These are phyloP conservation scores for Globisporangium cystogenes DNA, from an alignment of 352 stramenopile genomes.

Conservation along the genomic window DNA sequence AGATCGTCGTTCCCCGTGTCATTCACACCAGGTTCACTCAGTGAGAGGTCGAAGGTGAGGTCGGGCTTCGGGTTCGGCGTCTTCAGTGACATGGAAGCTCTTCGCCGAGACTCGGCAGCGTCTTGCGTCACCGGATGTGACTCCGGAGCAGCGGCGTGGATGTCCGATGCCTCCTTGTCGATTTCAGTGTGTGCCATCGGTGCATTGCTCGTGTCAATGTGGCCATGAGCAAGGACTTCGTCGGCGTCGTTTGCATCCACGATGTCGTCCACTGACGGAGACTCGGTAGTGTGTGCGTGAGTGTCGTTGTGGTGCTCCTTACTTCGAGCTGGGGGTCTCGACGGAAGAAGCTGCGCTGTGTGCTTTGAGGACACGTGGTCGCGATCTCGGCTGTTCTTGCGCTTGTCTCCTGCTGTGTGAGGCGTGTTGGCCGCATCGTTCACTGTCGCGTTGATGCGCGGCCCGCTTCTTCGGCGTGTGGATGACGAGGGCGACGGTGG, in stretches of 20 bases:
- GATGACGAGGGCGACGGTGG: not conserved
- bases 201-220: not conserved
- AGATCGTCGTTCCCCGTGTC: slow-evolving; percentile 14
- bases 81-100: not conserved
- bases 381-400: not conserved
- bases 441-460: slow-evolving; percentile 1
- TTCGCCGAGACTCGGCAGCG: not conserved
- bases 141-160: not conserved
- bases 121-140: not conserved
- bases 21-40: slow-evolving; percentile 7
- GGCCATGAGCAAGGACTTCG: not conserved
- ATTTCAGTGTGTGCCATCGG: not conserved
- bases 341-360: not conserved
- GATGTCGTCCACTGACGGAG: not conserved
- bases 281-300: not conserved
- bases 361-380: not conserved
- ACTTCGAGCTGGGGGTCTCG: not conserved
- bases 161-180: too few relatives aligned
- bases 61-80: slow-evolving; percentile 4
- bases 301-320: not conserved
- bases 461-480: slow-evolving; percentile 4
- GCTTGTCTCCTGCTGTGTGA: not conserved
- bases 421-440: not conserved
- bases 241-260: not conserved
- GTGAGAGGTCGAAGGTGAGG: slow-evolving; percentile 1